Evolutionary conservation across 805 yeast genomes (phyloP), one percentile per base, ranked within the genome.

Genomic region (Scheffersomyces lignosus): DNA sequence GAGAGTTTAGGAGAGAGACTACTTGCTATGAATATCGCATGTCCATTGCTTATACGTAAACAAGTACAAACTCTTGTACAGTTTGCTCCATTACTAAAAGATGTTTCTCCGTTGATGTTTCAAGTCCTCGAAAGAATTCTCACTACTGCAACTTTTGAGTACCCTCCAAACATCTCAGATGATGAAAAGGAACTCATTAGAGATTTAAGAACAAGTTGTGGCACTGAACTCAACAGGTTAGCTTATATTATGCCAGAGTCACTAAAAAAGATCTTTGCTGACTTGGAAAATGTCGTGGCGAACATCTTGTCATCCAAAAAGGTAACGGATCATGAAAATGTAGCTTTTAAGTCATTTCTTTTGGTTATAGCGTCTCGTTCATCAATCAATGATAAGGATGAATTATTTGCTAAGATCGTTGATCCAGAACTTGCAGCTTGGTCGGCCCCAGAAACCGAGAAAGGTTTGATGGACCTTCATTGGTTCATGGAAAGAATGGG

Each of bases 401-500:
- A 82, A 46, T 70, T 89, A 41, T 95, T 93, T 60, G 75, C 87
- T 15, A 75, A 80, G 30, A 85, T 95, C 39, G 99, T 95, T 1
- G 99, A 93, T 56, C 96, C 96, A 0, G 97, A 93, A 47, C 68
- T 95, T 33, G 65, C 75, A 9, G 90, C 96, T 0, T 93, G 99
- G 99, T 82, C 91, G 0, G 89, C 90, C 31, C 91, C 89, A 15
- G 81, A 79, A 8, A 91, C 97, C 0, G 89, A 87, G 44, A 88
- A 88, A 54, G 97, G 97, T 0, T 66, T 93, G 18, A 70, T 82
- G 53, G 95, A 91, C 54, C 71, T 95, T 30, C 96, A 88, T 43
- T 93, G 98, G 98, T 93, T 93, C 51, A 91, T 93, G 98, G 98
- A 90, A 62, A 76, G 97, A 51, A 75, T 95, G 34, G 99, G 99